Base-by-base conservation (phyloP, 345 rosid species). In the Corchorus capsularis region DNA sequence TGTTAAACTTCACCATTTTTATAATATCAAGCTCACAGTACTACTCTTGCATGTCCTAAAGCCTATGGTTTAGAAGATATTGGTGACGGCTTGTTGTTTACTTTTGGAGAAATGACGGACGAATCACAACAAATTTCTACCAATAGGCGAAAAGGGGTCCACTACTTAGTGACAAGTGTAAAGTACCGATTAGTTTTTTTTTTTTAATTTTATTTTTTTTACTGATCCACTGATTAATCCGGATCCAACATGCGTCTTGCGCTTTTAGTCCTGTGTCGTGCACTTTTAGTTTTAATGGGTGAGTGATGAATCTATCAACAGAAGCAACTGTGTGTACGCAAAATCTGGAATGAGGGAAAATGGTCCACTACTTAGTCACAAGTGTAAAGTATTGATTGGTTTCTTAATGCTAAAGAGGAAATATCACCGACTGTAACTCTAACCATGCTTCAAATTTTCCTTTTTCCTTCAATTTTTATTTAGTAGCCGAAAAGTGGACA, bases 1-100 rank as follows among this genome's bases (percentile, higher is more conserved):
- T 34, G 69, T 74, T 14, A 41, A 43, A 67, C 71, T 71, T 62
- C 34, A 53, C 64, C 19, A 39, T 39, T 55, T 79, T 52, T 27
- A 45, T 65, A 13, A 27, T 27, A 27, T 0, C 27, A 27, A 27
- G 27, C 27, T 46, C 35, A 8, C 61, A 17, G 17, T 50, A n/a
- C 0, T 8, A 14, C 16, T 4, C 37, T 7, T 8, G 46, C 19
- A 74, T 15, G 60, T 47, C 45, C 16, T 62, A 34, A 16, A 34
- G 17, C 50, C 19, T 8, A 17, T n/a, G 32, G 22, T 57, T 17
- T 8, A 19, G 32, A 57, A 15, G 45, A 3, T 27, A 56, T 22
- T 9, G 41, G 52, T 54, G 14, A 43, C 61, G n/a, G 20, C 41
- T 3, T 2, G 35, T 3, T 6, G n/a, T 14, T 19, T 2, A 35